These are phyloP conservation scores for Cladobotryum mycophilum DNA, from an alignment of 2,329 filamentous ascomycete species.

Conservation along the genomic window DNA sequence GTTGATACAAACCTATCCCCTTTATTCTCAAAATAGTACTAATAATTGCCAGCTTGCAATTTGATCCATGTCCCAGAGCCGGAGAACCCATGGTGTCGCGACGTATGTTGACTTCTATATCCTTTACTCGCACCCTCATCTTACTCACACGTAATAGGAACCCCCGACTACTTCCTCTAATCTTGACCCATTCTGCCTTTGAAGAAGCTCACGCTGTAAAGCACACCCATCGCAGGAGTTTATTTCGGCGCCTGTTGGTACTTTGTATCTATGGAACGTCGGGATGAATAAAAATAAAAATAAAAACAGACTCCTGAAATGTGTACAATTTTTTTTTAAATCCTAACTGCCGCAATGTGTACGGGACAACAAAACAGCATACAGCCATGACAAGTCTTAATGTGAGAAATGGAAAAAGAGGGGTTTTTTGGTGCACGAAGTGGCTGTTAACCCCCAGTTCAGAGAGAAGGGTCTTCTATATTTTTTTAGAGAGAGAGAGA, in stretches of 20 bases:
- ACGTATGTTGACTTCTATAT: conserved; percentile 44
- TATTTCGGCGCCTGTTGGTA: conserved; percentile 15
- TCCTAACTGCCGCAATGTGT: conserved; percentile 14
- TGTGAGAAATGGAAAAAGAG: conserved; percentile 7
- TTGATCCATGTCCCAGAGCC: conserved; percentile 94
- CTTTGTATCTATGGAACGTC: conserved; percentile 6
- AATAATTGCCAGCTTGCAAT: conserved; percentile 71
- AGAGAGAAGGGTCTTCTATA: too few relatives aligned
- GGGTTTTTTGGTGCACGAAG: not conserved
- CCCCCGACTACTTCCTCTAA: conserved; percentile 98
- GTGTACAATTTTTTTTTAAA: conserved; percentile 24
- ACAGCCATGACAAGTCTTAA: conserved; percentile 11
- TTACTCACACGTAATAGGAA: conserved; percentile 44
- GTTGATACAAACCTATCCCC: not conserved
- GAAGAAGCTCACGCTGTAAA: conserved; percentile 19
- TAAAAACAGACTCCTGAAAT: conserved; percentile 15
- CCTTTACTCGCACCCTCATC: not conserved
- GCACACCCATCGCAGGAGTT: conserved; percentile 14
- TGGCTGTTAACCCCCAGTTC: not conserved
- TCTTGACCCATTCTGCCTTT: conserved; percentile 14
- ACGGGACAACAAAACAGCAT: conserved; percentile 11
- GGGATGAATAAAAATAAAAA: not conserved
- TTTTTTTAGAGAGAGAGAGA: too few relatives aligned
- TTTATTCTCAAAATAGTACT: conserved; percentile 14
- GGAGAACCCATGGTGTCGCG: conserved; percentile 99